Base-by-base conservation (phyloP, 1,284 basidiomycete species). In the Leccinum fallax region DNA sequence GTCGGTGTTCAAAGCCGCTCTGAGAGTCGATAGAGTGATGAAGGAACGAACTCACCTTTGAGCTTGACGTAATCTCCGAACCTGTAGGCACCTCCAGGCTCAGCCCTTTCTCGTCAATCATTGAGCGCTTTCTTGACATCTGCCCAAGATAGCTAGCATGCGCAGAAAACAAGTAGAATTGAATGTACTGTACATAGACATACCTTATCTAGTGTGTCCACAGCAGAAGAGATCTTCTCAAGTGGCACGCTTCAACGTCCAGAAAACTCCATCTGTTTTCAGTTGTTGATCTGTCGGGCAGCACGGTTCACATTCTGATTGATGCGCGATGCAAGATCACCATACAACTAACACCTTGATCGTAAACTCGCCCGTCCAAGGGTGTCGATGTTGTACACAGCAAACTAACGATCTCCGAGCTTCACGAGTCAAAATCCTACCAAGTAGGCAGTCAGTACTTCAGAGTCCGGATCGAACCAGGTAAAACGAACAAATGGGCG, bases 151-250 rank as follows among this genome's bases (percentile, higher is more conserved):
- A 90, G 77, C 90, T 93, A 66, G 34, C 11, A 57, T 24, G 2
- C 13, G 13, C 26, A 6, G 0, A 30, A 15, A 16, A 30, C 48
- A 53, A 48, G 43, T 16, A 34, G 49, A n/a, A n/a, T n/a, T n/a
- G n/a, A n/a, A 49, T 8, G 43, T 36, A 26, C 36, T 0, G n/a
- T 19, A 38, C 40, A 32, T 54, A 32, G 11, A 66, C 74, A 24
- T 67, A 91, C 91, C 86, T 99, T 99, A 83, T 99, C 97, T 26
- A 99, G 86, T 78, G 99, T 99, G 79, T 99, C 97, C 10, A 99
- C 97, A 0, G 97, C 97, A 11, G 94, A 97, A 1, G 95, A 97
- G 70, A 98, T 98, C 81, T 97, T 98, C 54, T 95, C 94, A 32
- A 81, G 72, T 0, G 96, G 93, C 1, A 99, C 97, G 59, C 97